Evolutionary conservation across 257 asterid genomes (phyloP).

Genomic region (Misopates orontium): DNA sequence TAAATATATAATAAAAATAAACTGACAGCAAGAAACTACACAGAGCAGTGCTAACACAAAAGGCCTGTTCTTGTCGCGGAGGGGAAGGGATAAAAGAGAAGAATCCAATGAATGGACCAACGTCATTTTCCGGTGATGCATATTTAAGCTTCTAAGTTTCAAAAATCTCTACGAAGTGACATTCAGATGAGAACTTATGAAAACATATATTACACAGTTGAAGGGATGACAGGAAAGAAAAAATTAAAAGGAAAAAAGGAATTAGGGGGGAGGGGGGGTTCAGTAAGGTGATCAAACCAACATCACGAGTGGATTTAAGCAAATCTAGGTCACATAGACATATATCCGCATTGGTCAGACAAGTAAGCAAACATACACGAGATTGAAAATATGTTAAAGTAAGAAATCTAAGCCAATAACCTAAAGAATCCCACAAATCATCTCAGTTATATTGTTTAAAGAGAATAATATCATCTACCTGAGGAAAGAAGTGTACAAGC

Average conservation of each 20-base stretch:
- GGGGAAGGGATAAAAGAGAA: neutral
- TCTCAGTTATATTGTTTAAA: too few relatives aligned
- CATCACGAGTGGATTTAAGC: too few relatives aligned
- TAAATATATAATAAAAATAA: slow-evolving; percentile 7
- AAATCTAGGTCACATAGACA: too few relatives aligned
- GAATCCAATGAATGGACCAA: neutral
- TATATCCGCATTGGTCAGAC: too few relatives aligned
- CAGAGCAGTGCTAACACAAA: neutral
- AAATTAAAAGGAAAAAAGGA: too few relatives aligned
- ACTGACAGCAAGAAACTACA: slow-evolving; percentile 19
- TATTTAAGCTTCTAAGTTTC: neutral
- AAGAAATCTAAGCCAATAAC: too few relatives aligned
- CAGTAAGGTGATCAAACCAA: too few relatives aligned
- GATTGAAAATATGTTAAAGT: too few relatives aligned
- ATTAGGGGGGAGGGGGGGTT: too few relatives aligned
- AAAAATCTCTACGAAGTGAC: neutral
- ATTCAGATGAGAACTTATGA: neutral
- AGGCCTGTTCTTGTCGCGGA: neutral
- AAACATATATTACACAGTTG: neutral
- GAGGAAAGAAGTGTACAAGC: neutral
- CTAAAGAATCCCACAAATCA: too few relatives aligned
- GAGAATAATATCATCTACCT: neutral
- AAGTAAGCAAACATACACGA: too few relatives aligned
- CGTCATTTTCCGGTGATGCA: neutral
- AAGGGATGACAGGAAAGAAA: too few relatives aligned